Conservation (phyloP, 768 basidiomycete genomes). For the Lyophyllum decastes region DNA sequence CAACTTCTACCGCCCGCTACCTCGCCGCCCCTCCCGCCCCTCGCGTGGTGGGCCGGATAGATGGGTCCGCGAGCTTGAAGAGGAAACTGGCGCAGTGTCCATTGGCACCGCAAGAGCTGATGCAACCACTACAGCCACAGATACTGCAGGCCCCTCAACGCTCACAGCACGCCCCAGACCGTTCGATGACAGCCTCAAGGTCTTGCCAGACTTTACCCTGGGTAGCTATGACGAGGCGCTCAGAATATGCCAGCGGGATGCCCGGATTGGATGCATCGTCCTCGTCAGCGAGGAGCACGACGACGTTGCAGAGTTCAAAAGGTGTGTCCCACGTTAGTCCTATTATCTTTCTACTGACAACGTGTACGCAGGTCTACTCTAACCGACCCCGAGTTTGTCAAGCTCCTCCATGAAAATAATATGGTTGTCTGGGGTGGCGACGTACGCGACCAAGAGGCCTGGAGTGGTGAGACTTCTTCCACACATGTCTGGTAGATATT, state of each 20-base stretch:
- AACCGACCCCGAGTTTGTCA: constrained; percentile 71
- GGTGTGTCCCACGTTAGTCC: constrained; percentile 39
- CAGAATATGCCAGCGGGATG: constrained; percentile 67
- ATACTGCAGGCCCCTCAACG: constrained; percentile 48
- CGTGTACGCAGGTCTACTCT: constrained; percentile 60
- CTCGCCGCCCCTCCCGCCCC: constrained; percentile 35
- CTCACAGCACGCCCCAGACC: constrained; percentile 33
- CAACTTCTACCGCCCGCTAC: constrained; percentile 43
- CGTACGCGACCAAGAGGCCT: constrained; percentile 78
- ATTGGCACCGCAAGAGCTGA: constrained; percentile 44
- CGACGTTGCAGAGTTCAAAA: constrained; percentile 84
- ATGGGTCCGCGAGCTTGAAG: constrained; percentile 81
- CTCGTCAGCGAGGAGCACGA: constrained; percentile 92
- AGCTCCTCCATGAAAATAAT: constrained; percentile 68
- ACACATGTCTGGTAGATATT: not conserved
- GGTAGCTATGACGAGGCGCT: constrained; percentile 84
- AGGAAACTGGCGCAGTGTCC: constrained; percentile 78
- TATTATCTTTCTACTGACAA: not conserved
- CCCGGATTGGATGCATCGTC: constrained; percentile 75
- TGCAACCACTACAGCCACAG: constrained; percentile 30
- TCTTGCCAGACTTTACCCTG: constrained; percentile 79
- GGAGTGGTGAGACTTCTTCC: constrained; percentile 48
- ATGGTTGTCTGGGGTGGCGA: constrained; percentile 93
- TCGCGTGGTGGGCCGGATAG: constrained; percentile 58
- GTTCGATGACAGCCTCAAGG: constrained; percentile 39